A percentile compares a stretch with the other conserved stretches of the same genome.
Conservation (phyloP, 768 basidiomycete species). For the Lactarius pseudohatsudake region DNA sequence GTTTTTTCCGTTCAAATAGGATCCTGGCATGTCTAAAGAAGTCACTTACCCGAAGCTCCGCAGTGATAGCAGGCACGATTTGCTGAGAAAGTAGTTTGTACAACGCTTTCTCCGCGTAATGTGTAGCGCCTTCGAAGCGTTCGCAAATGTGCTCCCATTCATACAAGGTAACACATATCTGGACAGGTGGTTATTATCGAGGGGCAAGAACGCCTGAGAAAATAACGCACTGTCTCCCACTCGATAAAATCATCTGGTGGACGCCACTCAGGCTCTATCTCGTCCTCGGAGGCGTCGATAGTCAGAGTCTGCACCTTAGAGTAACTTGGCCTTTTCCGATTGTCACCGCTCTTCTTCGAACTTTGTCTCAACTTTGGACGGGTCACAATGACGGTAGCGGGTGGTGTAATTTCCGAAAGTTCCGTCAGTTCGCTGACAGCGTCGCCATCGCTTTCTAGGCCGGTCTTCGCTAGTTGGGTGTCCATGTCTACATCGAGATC, state of each 20-base stretch:
- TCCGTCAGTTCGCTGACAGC: slow-evolving; percentile 76
- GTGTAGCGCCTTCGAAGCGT: slow-evolving; percentile 70
- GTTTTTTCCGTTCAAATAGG: slow-evolving; percentile 11
- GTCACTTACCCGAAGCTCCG: slow-evolving; percentile 58
- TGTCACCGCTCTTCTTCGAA: slow-evolving; percentile 16
- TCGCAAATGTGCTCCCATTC: slow-evolving; percentile 86
- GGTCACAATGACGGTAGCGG: slow-evolving; percentile 30
- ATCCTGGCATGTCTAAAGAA: background rate
- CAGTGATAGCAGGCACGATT: slow-evolving; percentile 70
- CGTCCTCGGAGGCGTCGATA: slow-evolving; percentile 31
- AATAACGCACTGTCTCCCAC: slow-evolving; percentile 76
- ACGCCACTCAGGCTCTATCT: slow-evolving; percentile 31
- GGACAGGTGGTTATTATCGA: slow-evolving; percentile 5
- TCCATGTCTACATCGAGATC: slow-evolving; percentile 31
- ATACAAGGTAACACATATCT: slow-evolving; percentile 80
- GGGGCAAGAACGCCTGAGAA: background rate
- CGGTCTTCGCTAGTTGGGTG: slow-evolving; percentile 41
- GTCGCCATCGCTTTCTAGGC: slow-evolving; percentile 60
- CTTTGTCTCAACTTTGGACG: slow-evolving; percentile 25
- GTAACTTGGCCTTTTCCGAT: slow-evolving; percentile 16
- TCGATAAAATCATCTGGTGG: slow-evolving; percentile 64
- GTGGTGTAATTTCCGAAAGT: slow-evolving; percentile 51
- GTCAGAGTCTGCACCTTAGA: slow-evolving; percentile 18
- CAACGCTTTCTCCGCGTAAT: slow-evolving; percentile 79
- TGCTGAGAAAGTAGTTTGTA: slow-evolving; percentile 63